These are phyloP conservation scores for Emergomyces orientalis DNA, from an alignment of 2,329 filamentous ascomycete genomes.

Conservation along the genomic window DNA sequence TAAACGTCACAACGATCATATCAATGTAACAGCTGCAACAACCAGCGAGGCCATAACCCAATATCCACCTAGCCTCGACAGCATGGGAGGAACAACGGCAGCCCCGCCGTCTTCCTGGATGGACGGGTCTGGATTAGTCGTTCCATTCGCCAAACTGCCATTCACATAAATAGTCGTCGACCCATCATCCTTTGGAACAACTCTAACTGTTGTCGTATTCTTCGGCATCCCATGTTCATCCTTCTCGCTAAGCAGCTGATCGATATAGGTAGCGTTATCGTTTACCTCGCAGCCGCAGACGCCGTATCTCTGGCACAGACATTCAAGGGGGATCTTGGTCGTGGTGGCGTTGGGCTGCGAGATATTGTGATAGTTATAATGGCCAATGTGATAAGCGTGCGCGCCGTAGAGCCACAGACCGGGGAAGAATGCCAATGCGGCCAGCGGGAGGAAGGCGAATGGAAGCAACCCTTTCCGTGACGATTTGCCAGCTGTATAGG, in stretches of 20 bases:
- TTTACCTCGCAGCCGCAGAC: conserved; percentile 51
- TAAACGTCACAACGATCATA: conserved; percentile 19
- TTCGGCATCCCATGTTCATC: conserved; percentile 22
- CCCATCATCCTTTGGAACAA: conserved; percentile 33
- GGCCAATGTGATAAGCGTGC: conserved; percentile 47
- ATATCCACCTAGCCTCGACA: conserved; percentile 32
- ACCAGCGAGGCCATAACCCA: conserved; percentile 35
- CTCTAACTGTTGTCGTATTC: conserved; percentile 31
- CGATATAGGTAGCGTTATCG: conserved; percentile 35
- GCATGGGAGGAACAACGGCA: conserved; percentile 15
- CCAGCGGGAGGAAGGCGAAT: conserved; percentile 39
- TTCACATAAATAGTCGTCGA: conserved; percentile 40
- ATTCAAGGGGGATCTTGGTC: conserved; percentile 44
- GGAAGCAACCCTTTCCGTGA: conserved; percentile 44
- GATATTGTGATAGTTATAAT: conserved; percentile 41
- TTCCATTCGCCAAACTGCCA: conserved; percentile 39
- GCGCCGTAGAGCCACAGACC: conserved; percentile 48
- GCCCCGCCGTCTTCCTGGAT: conserved; percentile 15
- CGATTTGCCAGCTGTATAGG: conserved; percentile 40
- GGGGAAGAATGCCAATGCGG: conserved; percentile 41
- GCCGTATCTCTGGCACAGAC: conserved; percentile 46
- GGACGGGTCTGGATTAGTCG: conserved; percentile 29
- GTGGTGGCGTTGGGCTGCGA: conserved; percentile 38
- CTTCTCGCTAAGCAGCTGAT: conserved; percentile 35
- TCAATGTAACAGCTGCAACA: conserved; percentile 26